Base-by-base conservation (phyloP, 345 rosid species). In the Brassica napus region DNA sequence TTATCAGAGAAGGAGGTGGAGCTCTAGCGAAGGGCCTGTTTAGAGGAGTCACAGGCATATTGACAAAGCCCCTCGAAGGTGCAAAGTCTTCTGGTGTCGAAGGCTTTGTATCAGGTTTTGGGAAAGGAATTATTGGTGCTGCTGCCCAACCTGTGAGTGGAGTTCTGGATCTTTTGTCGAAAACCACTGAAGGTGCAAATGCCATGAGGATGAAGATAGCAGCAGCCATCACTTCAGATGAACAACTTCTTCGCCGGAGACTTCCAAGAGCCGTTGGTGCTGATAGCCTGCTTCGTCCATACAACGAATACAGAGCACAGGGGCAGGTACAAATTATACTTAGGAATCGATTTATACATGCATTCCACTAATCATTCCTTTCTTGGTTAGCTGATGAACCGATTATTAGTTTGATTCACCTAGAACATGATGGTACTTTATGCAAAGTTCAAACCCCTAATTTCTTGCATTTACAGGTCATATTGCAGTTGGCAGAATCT, bases 121-220 rank as follows among this genome's bases (percentile, higher is more conserved):
- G 99, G 68, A 96, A 96, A 86, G 99, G 99, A 77, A 82, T 92
- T 80, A 92, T 93, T 23, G 99, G 99, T 69, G 99, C 89, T 72
- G 97, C 99, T 83, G 99, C 99, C 68, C 99, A 96, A 80, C 99
- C 98, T 34, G 98, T 96, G 76, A 93, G 99, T 62, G 98, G 99
- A 78, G 98, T 92, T 81, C 82, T 93, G 85, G 99, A 95, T 88
- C 97, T 95, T 84, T 81, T 95, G 86, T 95, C 99, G 1, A 95
- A 95, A 82, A 95, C 99, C 80, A 95, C 99, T 10, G 99, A 95
- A 88, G 99, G 99, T 78, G 99, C 99, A 70, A 95, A 95, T 88
- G 99, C 98, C 68, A 85, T 95, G 93, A 89, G 98, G 84, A 93
- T 93, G 97, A 93, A 96, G 86, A 93, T 96, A 82, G 86, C 90